Evolutionary conservation across 129 eudicot species (phyloP).

Genomic region (Heracleum sosnowskyi): DNA sequence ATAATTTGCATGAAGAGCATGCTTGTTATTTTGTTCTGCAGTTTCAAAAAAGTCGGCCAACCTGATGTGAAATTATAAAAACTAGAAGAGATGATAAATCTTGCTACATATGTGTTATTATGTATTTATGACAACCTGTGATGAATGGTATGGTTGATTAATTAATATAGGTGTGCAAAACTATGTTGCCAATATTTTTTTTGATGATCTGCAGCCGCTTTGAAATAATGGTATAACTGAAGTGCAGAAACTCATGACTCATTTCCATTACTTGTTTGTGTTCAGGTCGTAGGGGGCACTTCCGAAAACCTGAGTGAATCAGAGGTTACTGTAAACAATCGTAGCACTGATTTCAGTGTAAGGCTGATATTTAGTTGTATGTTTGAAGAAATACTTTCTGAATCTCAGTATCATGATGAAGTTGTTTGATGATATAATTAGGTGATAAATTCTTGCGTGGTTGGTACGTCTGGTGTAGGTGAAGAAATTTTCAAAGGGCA

Average conservation of each 20-base stretch:
- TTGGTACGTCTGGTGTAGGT: neutral
- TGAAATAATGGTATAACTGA: neutral
- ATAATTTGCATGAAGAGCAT: no score
- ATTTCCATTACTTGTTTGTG: neutral
- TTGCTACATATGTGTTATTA: neutral
- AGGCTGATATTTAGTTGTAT: neutral
- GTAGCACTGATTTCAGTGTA: neutral
- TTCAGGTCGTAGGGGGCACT: constrained; percentile 3
- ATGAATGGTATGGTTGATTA: neutral
- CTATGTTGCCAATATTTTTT: neutral
- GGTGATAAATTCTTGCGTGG: neutral
- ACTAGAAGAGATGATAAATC: neutral
- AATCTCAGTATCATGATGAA: neutral
- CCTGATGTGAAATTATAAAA: neutral
- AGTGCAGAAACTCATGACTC: neutral
- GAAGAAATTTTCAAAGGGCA: neutral
- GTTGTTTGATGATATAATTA: neutral
- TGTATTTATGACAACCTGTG: neutral
- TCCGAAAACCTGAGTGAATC: neutral
- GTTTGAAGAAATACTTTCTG: neutral
- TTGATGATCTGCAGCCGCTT: neutral
- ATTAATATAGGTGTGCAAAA: neutral
- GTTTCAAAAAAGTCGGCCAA: neutral
- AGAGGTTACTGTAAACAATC: neutral
- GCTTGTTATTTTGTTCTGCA: neutral